These are phyloP conservation scores for Fusarium sp. DNA, from an alignment of 2,329 filamentous ascomycete genomes.

Conservation along the genomic window DNA sequence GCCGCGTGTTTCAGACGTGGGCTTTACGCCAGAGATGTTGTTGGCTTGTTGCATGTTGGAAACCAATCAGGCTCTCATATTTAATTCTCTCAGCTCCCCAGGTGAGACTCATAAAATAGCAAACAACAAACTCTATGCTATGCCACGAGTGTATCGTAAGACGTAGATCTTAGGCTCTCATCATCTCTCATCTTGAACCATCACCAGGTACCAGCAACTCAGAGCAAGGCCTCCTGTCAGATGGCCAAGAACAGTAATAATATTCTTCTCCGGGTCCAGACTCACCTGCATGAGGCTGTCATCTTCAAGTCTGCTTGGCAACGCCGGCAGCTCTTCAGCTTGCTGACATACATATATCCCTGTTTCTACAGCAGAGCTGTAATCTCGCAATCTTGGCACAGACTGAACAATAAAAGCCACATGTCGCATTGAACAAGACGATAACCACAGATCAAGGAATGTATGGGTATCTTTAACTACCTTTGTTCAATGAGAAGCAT, in stretches of 20 bases:
- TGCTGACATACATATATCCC: constrained; percentile 2
- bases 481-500: constrained; percentile 42
- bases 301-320: not conserved
- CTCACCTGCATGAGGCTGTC: not conserved
- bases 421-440: not conserved
- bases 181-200: not conserved
- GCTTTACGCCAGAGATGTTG: not conserved
- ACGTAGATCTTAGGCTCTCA: not conserved
- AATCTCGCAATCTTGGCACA: not conserved
- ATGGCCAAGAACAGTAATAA: not conserved
- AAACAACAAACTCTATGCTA: not conserved
- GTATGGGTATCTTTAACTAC: constrained; percentile 45
- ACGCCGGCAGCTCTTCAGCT: not conserved
- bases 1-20: constrained; percentile 24
- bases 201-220: not conserved
- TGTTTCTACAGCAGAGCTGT: not conserved
- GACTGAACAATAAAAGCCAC: not conserved
- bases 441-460: constrained; percentile 23
- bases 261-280: not conserved
- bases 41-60: not conserved
- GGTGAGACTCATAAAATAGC: not conserved
- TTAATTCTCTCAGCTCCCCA: not conserved
- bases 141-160: not conserved
- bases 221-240: constrained; percentile 6
- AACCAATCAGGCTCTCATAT: not conserved